Conservation (phyloP, 805 yeast species). For the Teunomyces pallodes region DNA sequence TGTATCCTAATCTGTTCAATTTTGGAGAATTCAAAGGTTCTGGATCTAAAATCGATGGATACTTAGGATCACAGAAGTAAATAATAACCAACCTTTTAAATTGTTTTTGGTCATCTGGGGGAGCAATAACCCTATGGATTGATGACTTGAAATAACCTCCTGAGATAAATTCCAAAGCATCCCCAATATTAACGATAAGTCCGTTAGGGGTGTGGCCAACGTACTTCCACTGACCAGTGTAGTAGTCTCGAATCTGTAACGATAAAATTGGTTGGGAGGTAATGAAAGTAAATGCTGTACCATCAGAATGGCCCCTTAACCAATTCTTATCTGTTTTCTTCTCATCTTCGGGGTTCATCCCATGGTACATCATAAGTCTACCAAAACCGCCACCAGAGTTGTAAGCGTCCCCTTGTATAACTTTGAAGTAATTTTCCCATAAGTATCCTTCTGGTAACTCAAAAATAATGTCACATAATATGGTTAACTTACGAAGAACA, state of each 20-base stretch:
- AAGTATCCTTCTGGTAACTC: slow-evolving; percentile 28
- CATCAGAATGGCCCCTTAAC: slow-evolving; percentile 32
- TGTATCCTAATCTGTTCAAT: slow-evolving; percentile 9
- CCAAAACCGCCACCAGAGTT: slow-evolving; percentile 30
- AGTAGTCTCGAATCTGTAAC: slow-evolving; percentile 29
- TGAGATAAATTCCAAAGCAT: slow-evolving; percentile 30
- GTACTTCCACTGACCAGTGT: slow-evolving; percentile 27
- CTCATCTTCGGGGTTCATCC: slow-evolving; percentile 22
- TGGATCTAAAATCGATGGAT: slow-evolving; percentile 12
- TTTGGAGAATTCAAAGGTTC: slow-evolving; percentile 13
- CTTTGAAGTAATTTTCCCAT: slow-evolving; percentile 28
- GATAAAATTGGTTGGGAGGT: slow-evolving; percentile 32
- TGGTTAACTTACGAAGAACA: slow-evolving; percentile 21
- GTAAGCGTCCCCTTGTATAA: slow-evolving; percentile 17
- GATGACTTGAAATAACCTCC: slow-evolving; percentile 22
- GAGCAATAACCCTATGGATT: slow-evolving; percentile 13
- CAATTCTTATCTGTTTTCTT: slow-evolving; percentile 24
- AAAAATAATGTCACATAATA: slow-evolving; percentile 25
- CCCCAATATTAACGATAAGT: slow-evolving; percentile 29
- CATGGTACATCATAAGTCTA: slow-evolving; percentile 28
- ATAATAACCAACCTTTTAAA: slow-evolving; percentile 13
- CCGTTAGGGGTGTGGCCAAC: slow-evolving; percentile 30
- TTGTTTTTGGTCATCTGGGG: slow-evolving; percentile 14
- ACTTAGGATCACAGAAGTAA: slow-evolving; percentile 15
- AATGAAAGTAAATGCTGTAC: slow-evolving; percentile 29